Evolutionary conservation across 495 filamentous ascomycete species (phyloP), one percentile per base, ranked within the genome.

Genomic region (Jackrogersella multiformis): DNA sequence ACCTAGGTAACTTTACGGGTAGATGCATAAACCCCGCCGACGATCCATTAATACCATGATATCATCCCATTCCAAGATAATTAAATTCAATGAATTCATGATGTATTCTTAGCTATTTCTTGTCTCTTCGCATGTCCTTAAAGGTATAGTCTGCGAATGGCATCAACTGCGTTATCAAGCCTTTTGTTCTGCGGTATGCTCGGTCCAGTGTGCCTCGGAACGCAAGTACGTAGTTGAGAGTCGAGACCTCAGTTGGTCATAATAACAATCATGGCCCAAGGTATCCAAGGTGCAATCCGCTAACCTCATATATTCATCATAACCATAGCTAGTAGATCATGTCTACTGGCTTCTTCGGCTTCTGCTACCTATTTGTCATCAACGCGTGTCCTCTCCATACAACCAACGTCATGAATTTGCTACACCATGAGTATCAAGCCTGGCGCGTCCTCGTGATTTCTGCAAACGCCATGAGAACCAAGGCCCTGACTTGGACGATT

Each of bases 11-110:
- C 18, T 41, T 46, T n/a, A 21, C 41, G 28, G 55, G 28, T 24
- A 48, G 55, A 39, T 34, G 42, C 55, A 58, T 60, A 38, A 23
- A n/a, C 21, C 26, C 26, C 26, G 26, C n/a, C 26, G 1, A 46
- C 21, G 30, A 23, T 46, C 21, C 4, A 9, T 10, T 21, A 26
- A 24, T 46, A 46, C 20, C 12, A 21, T 46, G 12, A 24, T 24
- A 6, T 10, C 21, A 46, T 46, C 21, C 10, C 26, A 30, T 30
- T 30, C 26, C 7, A 7, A 30, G 26, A 30, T 28, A 2, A 32
- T n/a, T 28, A 21, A 34, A 34, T 51, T 20, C 46, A 51, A 34
- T 51, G 35, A 18, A 23, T 23, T 53, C 49, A 23, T 36, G 16
- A 18, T n/a, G 12, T 15, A 36, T 53, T 35, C 49, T 49, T 16